phyloP scores from a whole-genome alignment of 768 basidiomycete species.

The Leccinum incarnatum region DNA sequence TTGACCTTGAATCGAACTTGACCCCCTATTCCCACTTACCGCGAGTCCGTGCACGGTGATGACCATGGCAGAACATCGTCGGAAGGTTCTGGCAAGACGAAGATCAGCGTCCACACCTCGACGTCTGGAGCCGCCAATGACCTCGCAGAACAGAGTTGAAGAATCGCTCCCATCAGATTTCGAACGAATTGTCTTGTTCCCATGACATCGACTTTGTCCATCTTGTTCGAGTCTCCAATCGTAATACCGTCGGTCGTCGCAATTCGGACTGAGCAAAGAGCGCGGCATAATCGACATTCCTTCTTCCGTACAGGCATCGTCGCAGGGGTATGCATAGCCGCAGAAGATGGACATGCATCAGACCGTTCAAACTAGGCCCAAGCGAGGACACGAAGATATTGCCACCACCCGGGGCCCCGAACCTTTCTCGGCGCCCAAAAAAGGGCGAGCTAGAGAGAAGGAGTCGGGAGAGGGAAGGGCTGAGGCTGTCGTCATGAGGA shows the following conservation, averaged over 20 bases:
- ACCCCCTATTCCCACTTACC: no score
- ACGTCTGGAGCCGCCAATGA: no score
- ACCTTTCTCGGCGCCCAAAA: conserved; percentile 13
- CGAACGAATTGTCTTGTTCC: no score
- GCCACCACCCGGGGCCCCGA: conserved; percentile 1
- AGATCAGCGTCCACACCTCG: no score
- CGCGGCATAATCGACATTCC: neutral
- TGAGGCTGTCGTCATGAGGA: neutral
- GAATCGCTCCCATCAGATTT: no score
- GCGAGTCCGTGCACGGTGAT: no score
- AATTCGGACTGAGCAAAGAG: neutral
- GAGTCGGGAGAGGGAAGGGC: neutral
- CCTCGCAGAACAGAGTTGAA: no score
- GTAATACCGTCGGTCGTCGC: neutral
- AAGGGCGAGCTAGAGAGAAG: conserved; percentile 18
- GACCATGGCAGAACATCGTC: no score
- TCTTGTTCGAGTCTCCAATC: no score
- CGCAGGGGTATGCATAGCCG: neutral
- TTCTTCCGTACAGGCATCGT: neutral
- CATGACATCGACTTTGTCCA: no score
- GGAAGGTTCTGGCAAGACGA: no score
- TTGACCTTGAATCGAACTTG: no score
- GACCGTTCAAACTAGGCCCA: neutral
- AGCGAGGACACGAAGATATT: neutral
- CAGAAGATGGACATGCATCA: neutral